These are phyloP conservation scores for Melanogaster broomeanus DNA, from an alignment of 768 basidiomycete species.

Conservation along the genomic window DNA sequence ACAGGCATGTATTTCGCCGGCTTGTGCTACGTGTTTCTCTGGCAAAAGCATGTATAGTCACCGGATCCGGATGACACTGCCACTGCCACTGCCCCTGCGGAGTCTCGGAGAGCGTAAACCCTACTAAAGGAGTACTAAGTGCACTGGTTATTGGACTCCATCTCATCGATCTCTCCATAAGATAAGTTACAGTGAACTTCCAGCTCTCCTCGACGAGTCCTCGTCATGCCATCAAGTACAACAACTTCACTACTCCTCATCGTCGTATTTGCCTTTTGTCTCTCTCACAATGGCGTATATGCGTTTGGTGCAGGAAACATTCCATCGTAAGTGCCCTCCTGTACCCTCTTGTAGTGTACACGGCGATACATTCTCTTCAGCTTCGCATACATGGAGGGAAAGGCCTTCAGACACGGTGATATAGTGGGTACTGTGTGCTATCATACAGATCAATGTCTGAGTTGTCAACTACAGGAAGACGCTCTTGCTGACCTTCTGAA, in stretches of 20 bases:
- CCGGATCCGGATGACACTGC: too few relatives aligned
- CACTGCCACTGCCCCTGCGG: too few relatives aligned
- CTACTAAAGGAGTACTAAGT: too few relatives aligned
- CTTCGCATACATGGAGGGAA: slow-evolving; percentile 85
- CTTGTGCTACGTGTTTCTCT: too few relatives aligned
- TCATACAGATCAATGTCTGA: slow-evolving; percentile 14
- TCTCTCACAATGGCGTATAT: slow-evolving; percentile 58
- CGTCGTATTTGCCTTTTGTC: slow-evolving; percentile 54
- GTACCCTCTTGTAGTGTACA: neutral
- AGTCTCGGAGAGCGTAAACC: too few relatives aligned
- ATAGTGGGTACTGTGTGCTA: slow-evolving; percentile 50
- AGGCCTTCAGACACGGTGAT: slow-evolving; percentile 87
- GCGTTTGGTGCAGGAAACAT: slow-evolving; percentile 90
- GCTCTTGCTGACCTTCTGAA: slow-evolving; percentile 61
- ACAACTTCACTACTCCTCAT: slow-evolving; percentile 47
- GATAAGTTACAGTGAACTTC: neutral
- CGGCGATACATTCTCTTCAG: slow-evolving; percentile 35
- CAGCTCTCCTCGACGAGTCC: neutral
- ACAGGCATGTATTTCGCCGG: too few relatives aligned
- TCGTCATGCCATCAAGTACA: slow-evolving; percentile 24
- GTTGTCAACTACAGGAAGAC: slow-evolving; percentile 58
- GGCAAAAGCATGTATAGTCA: too few relatives aligned
- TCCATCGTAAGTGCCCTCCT: slow-evolving; percentile 52
- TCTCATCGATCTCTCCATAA: neutral
- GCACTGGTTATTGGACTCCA: too few relatives aligned